Evolutionary conservation across 78 protist genomes (phyloP), one percentile per base, ranked within the genome.

Genomic region (Tieghemostelium lacteum): DNA sequence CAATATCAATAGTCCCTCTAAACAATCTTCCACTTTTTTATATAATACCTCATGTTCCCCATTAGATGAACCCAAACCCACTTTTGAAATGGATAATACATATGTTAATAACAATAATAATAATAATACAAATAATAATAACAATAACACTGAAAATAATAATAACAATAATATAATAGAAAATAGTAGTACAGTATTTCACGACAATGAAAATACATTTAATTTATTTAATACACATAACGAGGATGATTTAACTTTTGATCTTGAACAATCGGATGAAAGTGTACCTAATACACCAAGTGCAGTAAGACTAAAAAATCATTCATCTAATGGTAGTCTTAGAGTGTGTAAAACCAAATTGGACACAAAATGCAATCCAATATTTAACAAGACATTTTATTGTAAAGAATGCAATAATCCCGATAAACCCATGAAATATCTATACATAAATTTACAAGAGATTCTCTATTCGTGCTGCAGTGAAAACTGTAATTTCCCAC

Each of bases 371-470:
- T 10, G 52, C 52, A 45, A 14, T 45, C 52, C 52, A 45, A 45
- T 45, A 45, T 10, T 45, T 10, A 6, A 45, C 6, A 45, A 45
- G 10, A 45, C 17, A 22, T 16, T 16, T 57, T 3, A 24, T 49
- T 69, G 75, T 31, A 39, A 69, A 49, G 37, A 24, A 22, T 69
- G 75, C 34, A 69, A 49, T n/a, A n/a, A n/a, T n/a, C n/a, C n/a
- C 34, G 34, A 42, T 10, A 69, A 69, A 45, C n/a, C n/a, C n/a
- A n/a, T 69, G 14, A 39, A 69, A 69, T n/a, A 55, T 24, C n/a
- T n/a, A 12, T 28, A 69, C 16, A 45, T 69, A 1, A 69, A 42
- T 69, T 69, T 69, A 14, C 39, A 42, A 3, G 75, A 69, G 22
- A 37, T 69, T 29, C 7, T 69, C n/a, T 69, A 42, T 45, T n/a